Conservation (phyloP, 768 basidiomycete genomes). For the Lentinula aciculospora region DNA sequence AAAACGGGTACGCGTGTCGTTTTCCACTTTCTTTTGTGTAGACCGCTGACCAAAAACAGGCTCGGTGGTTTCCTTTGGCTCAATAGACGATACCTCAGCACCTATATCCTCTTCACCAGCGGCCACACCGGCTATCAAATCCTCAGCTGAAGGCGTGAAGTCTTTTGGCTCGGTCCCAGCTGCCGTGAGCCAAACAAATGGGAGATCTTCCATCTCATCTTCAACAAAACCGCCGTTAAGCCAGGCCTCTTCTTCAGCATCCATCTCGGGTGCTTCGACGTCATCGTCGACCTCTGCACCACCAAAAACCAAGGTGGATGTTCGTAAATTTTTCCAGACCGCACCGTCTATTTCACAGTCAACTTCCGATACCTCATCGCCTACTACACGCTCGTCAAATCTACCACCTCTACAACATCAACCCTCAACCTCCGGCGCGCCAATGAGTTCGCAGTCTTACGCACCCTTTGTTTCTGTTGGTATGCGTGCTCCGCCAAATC, state of each 20-base stretch:
- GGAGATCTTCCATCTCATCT: slow-evolving; percentile 48
- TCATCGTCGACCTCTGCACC: slow-evolving; percentile 9
- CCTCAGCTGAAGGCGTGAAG: slow-evolving; percentile 56
- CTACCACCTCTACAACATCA: slow-evolving; percentile 43
- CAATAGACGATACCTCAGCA: slow-evolving; percentile 76
- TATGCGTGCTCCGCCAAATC: slow-evolving; percentile 41
- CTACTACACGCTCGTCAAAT: slow-evolving; percentile 46
- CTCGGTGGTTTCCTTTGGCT: slow-evolving; percentile 80
- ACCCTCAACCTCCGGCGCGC: slow-evolving; percentile 26
- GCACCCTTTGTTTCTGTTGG: slow-evolving; percentile 42
- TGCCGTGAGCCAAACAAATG: slow-evolving; percentile 51
- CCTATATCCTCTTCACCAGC: slow-evolving; percentile 83
- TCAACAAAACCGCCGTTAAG: slow-evolving; percentile 26
- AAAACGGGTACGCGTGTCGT: slow-evolving; percentile 54
- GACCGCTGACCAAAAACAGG: slow-evolving; percentile 27
- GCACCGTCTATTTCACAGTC: slow-evolving; percentile 47
- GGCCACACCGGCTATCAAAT: slow-evolving; percentile 55
- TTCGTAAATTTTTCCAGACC: slow-evolving; percentile 58
- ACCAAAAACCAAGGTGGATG: slow-evolving; percentile 40
- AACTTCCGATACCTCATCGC: slow-evolving; percentile 51
- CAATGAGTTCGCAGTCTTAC: slow-evolving; percentile 41
- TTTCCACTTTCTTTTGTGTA: background rate
- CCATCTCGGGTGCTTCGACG: slow-evolving; percentile 15
- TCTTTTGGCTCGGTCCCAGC: slow-evolving; percentile 78
- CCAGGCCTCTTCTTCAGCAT: slow-evolving; percentile 24